These are phyloP conservation scores for Bertia moriformis DNA, from an alignment of 2,329 filamentous ascomycete species.

Conservation along the genomic window DNA sequence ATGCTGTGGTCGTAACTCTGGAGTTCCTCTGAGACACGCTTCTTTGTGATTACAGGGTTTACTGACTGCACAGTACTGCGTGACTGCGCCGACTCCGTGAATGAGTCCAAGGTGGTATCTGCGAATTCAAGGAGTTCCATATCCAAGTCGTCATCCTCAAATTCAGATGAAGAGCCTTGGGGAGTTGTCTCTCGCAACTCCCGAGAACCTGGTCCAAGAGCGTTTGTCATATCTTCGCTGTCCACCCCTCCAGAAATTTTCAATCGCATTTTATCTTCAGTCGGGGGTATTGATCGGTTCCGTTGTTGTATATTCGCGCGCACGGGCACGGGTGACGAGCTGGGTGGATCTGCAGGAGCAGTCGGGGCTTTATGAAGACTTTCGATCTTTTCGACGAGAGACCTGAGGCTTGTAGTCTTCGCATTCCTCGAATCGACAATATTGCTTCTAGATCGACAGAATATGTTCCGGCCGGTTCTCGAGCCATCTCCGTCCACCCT, in stretches of 20 bases:
- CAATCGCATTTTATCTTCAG: no score
- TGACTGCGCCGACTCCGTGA: background rate
- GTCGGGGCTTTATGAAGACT: background rate
- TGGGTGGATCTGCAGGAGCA: background rate
- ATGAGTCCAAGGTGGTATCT: background rate
- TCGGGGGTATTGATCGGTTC: background rate
- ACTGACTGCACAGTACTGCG: background rate
- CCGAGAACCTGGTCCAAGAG: no score
- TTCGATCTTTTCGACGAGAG: background rate
- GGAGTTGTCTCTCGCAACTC: background rate
- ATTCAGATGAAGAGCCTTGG: background rate
- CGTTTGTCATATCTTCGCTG: no score
- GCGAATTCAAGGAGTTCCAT: background rate
- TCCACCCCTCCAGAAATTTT: no score
- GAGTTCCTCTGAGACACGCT: background rate
- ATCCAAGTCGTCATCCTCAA: conserved; percentile 1
- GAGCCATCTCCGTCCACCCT: background rate
- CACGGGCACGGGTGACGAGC: background rate
- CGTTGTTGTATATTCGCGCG: background rate
- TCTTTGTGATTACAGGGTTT: no score
- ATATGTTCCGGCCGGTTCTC: background rate
- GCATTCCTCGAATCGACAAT: background rate
- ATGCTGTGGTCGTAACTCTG: no score
- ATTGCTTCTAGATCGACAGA: background rate
- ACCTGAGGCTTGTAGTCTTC: background rate